phyloP scores from a whole-genome alignment of 164 flowering plant species.

The Dillenia suffruticosa region DNA sequence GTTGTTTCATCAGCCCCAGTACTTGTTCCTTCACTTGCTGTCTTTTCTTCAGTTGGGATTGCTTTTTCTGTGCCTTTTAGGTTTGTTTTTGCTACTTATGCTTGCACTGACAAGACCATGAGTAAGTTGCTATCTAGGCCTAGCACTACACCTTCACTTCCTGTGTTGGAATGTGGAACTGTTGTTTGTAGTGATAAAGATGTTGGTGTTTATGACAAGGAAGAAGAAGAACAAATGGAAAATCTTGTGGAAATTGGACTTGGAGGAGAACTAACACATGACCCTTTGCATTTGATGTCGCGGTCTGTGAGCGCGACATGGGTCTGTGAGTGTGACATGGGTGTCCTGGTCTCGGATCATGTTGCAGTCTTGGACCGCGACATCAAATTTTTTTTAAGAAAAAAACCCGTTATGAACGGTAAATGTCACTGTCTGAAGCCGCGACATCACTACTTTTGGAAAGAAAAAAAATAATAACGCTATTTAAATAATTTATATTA shows the following conservation, averaged over 20 bases:
- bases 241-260: background rate
- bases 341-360: too few relatives aligned
- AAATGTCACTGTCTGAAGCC: too few relatives aligned
- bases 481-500: too few relatives aligned
- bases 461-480: too few relatives aligned
- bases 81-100: conserved; percentile 53
- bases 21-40: conserved; percentile 59
- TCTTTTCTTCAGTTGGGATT: conserved; percentile 54
- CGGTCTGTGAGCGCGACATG: too few relatives aligned
- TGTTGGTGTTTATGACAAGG: background rate
- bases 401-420: too few relatives aligned
- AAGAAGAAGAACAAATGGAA: background rate
- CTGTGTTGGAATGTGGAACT: conserved; percentile 2
- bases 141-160: conserved; percentile 1
- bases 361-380: too few relatives aligned
- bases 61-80: conserved; percentile 60
- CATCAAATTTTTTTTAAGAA: too few relatives aligned
- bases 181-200: conserved; percentile 5
- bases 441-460: too few relatives aligned
- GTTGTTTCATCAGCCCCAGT: conserved; percentile 63
- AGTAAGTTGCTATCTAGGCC: conserved; percentile 44
- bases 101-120: conserved; percentile 64
- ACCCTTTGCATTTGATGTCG: too few relatives aligned
- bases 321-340: too few relatives aligned
- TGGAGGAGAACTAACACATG: conserved; percentile 15